These are phyloP conservation scores for Glarea lozoyensis DNA, from an alignment of 495 filamentous ascomycete species.

Conservation along the genomic window DNA sequence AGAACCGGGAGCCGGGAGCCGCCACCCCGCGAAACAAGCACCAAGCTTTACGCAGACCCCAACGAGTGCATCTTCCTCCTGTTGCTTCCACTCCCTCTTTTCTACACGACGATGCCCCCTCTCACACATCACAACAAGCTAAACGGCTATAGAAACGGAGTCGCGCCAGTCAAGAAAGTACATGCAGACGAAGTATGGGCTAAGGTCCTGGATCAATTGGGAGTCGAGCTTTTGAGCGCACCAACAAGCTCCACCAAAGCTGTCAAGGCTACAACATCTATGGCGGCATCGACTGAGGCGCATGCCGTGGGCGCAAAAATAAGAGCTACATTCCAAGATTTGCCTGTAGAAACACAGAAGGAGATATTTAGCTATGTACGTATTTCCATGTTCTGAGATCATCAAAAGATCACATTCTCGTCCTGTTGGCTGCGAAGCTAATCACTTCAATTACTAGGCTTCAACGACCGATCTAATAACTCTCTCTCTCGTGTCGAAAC, in stretches of 20 bases:
- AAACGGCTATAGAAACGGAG: slow-evolving; percentile 12
- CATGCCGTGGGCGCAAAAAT: background rate
- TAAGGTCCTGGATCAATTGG: slow-evolving; percentile 3
- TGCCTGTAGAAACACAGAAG: slow-evolving; percentile 42
- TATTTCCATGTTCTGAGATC: background rate
- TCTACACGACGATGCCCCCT: too few relatives aligned
- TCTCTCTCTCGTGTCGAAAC: slow-evolving; percentile 43
- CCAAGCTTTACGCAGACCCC: too few relatives aligned
- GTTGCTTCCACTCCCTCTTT: too few relatives aligned
- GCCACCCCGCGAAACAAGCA: too few relatives aligned
- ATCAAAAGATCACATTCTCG: background rate
- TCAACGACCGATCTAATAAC: slow-evolving; percentile 38
- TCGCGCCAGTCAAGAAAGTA: slow-evolving; percentile 1
- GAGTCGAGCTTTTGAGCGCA: slow-evolving; percentile 8
- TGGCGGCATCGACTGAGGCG: background rate
- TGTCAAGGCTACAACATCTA: background rate
- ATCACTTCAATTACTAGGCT: slow-evolving; percentile 20
- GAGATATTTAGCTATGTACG: slow-evolving; percentile 41
- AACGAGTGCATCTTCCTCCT: too few relatives aligned
- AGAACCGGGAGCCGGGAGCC: too few relatives aligned
- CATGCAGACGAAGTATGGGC: slow-evolving; percentile 9
- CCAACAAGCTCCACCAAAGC: background rate
- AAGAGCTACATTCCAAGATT: slow-evolving; percentile 25
- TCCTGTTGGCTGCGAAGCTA: background rate
- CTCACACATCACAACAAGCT: too few relatives aligned